Percentiles rank a stretch among this genome's conserved stretches.
phyloP scores from a whole-genome alignment of 345 rosid species.

The Salix udensis region DNA sequence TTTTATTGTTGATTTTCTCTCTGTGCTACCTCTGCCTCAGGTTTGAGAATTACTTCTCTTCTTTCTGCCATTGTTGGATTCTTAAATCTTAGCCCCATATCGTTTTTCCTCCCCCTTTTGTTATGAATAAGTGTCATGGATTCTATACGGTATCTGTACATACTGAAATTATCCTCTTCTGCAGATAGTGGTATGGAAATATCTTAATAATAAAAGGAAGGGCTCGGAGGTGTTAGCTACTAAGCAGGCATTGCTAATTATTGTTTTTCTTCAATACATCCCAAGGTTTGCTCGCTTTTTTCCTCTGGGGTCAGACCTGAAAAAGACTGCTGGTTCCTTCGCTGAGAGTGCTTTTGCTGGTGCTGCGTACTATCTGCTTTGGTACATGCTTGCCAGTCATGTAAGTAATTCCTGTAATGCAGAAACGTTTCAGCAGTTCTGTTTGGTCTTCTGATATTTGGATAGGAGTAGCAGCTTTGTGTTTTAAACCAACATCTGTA shows the following conservation, averaged over 20 bases:
- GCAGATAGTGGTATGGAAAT: slow-evolving; percentile 72
- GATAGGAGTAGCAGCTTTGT: neutral
- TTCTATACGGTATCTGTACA: neutral
- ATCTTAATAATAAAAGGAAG: slow-evolving; percentile 42
- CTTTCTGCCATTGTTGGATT: neutral
- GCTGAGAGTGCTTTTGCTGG: slow-evolving; percentile 84
- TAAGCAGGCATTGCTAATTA: slow-evolving; percentile 48
- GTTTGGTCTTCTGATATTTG: neutral
- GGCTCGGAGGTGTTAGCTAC: slow-evolving; percentile 60
- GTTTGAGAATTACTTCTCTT: slow-evolving; percentile 24
- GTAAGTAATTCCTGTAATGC: slow-evolving; percentile 38
- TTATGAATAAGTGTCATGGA: neutral
- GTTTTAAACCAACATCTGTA: neutral
- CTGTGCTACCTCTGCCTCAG: slow-evolving; percentile 86
- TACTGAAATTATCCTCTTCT: neutral
- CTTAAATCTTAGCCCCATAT: neutral
- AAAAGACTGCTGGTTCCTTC: slow-evolving; percentile 75
- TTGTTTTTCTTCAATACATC: slow-evolving; percentile 67
- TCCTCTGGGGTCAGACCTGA: slow-evolving; percentile 74
- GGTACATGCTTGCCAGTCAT: slow-evolving; percentile 89
- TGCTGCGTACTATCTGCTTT: slow-evolving; percentile 80
- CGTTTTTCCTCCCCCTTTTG: neutral
- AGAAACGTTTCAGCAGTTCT: neutral
- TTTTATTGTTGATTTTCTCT: slow-evolving; percentile 66
- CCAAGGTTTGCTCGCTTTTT: slow-evolving; percentile 71